Evolutionary conservation across 1,284 basidiomycete species (phyloP).

Genomic region (Coniophora puteana): DNA sequence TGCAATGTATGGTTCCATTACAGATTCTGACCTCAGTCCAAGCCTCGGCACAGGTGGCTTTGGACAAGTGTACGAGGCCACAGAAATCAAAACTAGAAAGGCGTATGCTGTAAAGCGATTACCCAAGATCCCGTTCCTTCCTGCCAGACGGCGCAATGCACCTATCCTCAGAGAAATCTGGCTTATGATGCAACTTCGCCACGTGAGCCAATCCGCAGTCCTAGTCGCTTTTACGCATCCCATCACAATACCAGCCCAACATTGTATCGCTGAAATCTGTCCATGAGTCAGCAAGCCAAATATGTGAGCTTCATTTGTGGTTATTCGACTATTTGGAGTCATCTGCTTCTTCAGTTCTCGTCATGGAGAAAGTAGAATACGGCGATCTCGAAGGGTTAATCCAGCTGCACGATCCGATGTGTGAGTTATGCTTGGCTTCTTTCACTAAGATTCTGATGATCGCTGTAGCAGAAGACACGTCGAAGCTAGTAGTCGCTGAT

Average conservation of each 20-base stretch:
- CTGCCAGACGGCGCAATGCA: background rate
- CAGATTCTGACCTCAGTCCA: too few species aligned
- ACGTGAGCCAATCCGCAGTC: background rate
- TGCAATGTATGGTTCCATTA: too few species aligned
- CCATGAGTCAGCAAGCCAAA: too few species aligned
- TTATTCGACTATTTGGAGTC: too few species aligned
- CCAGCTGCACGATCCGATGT: background rate
- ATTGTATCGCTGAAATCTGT: too few species aligned
- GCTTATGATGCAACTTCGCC: background rate
- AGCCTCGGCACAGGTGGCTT: background rate
- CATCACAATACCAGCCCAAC: too few species aligned
- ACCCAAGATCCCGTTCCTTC: background rate
- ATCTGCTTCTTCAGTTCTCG: background rate
- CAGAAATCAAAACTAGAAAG: background rate
- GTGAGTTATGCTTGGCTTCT: background rate
- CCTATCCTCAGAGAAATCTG: background rate
- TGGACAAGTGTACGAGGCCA: background rate
- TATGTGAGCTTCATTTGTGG: too few species aligned
- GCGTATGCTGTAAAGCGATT: background rate
- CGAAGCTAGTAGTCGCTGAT: background rate
- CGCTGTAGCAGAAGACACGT: background rate
- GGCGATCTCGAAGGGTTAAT: background rate
- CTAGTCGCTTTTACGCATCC: background rate
- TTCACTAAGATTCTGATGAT: background rate
- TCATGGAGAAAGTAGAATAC: background rate